Base-by-base conservation (phyloP, 768 basidiomycete genomes). In the Coprinopsis sp. region DNA sequence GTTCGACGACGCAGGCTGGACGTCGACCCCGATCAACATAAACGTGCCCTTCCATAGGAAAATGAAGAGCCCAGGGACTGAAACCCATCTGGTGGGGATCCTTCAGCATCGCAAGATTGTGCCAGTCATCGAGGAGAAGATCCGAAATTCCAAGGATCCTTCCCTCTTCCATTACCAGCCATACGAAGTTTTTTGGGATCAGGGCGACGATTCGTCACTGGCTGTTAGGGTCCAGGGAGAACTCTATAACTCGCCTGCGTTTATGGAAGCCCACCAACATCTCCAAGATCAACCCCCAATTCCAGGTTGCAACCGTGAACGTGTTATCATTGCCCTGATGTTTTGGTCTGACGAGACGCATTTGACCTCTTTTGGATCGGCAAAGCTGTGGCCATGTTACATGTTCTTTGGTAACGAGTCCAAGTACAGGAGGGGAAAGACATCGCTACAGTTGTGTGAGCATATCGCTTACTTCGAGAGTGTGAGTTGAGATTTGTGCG, bases 321-420 rank as follows among this genome's bases (percentile, higher is more conserved):
- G 37, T 33, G 39, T 56, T 6, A 18, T 67, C 6, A 58, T 56
- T 0, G 58, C 51, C 3, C 18, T 64, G 3, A 62, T 66, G 60
- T 39, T 65, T 40, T 54, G 51, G 52, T 60, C 58, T n/a, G 54
- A 59, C 29, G 7, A 24, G 31, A 64, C 49, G 2, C 50, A 54
- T 11, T 52, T 28, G 41, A 49, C 54, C 5, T 39, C 40, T 14
- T 56, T 51, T 46, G 55, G 53, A 3, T 53, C 29, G 10, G 53
- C 53, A 1, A 39, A 37, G 11, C 50, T 56, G 2, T 56, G 54
- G 57, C 57, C 53, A 7, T 47, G 52, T 23, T 58, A 56, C 23
- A 18, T 52, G 12, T 51, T 54, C 27, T 52, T 58, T 28, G 54
- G 57, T 1, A 52, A 55, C 28, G 22, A 49, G 12, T 58, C 57